These are phyloP conservation scores for Ceratocystis eucalypticola DNA, from an alignment of 2,329 filamentous ascomycete genomes.

Conservation along the genomic window DNA sequence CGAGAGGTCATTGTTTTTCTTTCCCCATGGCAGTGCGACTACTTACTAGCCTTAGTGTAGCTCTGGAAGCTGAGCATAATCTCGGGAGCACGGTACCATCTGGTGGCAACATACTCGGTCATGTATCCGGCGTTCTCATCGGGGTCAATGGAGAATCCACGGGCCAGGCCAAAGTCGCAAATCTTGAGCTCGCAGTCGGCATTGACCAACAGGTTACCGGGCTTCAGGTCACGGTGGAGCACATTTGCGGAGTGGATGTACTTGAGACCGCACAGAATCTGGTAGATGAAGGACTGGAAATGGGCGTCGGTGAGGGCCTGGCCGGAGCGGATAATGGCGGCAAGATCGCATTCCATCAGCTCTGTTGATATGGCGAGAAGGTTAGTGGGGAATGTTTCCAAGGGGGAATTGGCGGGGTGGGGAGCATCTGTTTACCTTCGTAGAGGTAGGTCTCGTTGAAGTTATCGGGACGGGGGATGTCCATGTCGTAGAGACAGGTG, in stretches of 20 bases:
- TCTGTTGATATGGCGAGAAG: conserved; percentile 39
- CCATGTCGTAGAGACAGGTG: conserved; percentile 98
- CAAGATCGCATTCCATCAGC: conserved; percentile 97
- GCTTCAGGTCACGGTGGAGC: conserved; percentile 90
- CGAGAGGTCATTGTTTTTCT: neutral
- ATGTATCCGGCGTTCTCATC: conserved; percentile 99
- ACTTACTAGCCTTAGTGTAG: conserved; percentile 99
- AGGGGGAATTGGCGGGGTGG: neutral
- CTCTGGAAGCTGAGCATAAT: conserved; percentile 99
- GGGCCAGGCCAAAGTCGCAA: conserved; percentile 90
- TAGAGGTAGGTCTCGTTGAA: conserved; percentile 99
- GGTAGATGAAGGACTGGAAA: conserved; percentile 99
- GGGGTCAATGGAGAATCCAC: conserved; percentile 92
- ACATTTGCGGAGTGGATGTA: conserved; percentile 99
- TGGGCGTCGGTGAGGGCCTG: conserved; percentile 96
- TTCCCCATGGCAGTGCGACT: neutral
- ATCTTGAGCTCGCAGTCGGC: conserved; percentile 99
- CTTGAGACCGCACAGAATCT: conserved; percentile 96
- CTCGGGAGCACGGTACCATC: conserved; percentile 90
- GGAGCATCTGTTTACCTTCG: conserved; percentile 53
- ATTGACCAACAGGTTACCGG: conserved; percentile 92
- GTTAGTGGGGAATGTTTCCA: neutral
- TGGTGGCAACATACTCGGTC: conserved; percentile 97
- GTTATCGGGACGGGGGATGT: conserved; percentile 90
- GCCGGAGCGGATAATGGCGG: conserved; percentile 92